Base-by-base conservation (phyloP, 2,329 filamentous ascomycete species). In the Monosporascus sp. region DNA sequence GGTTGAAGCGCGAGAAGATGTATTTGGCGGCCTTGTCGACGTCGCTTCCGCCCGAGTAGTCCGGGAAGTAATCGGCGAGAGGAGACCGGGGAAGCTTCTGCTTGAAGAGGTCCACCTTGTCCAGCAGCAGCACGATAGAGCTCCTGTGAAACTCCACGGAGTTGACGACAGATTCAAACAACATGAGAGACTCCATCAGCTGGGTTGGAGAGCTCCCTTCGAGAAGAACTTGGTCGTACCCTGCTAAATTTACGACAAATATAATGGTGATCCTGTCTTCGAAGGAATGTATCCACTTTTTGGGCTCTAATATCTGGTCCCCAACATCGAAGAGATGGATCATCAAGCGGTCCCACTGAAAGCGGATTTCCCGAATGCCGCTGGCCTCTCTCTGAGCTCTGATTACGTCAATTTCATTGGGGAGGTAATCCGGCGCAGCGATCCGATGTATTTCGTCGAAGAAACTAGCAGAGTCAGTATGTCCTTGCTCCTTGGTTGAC, bases 271-370 rank as follows among this genome's bases (percentile, higher is more conserved):
- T 96, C 66, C 97, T 92, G 65, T 97, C 96, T 78, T 97, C 92
- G 74, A 97, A 97, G 77, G 91, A 96, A 78, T 97, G 92, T 64
- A 97, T 97, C 92, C 92, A 97, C 84, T 97, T 97, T 88, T 96
- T 97, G 70, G 92, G 87, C 75, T 97, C 92, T 6, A 90, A 96
- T 70, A 92, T 84, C 75, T 96, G 92, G 60, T 93, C 93, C 81
- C 92, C 92, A 45, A 97, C 92, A 67, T 97, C 92, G 74, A 96
- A 96, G 91, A 97, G 96, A 62, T 91, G 85, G 78, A 96, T 97
- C 53, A 91, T 96, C 60, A 97, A 78, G 65, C 96, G 89, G 61
- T 90, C 91, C 60, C 96, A 96, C 70, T 94, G 93, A 75, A 97
- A 96, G 35, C 89, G 93, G 20, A 92, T 96, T 76, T 96, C 91